Base-by-base conservation (phyloP, 495 filamentous ascomycete genomes). In the Usnea hakonensis region DNA sequence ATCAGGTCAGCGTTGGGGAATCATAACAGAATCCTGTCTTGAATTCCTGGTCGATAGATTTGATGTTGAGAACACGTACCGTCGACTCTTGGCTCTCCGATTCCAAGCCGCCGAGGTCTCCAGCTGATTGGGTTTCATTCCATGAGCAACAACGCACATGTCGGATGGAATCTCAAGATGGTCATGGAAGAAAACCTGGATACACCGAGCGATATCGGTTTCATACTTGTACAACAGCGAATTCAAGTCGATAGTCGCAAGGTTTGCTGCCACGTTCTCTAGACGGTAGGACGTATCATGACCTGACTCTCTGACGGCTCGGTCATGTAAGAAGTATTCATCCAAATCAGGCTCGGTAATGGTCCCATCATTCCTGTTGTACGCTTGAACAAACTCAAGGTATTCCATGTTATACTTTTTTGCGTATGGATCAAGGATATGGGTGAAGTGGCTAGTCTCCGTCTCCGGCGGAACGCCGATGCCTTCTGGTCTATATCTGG, bases 281-380 rank as follows among this genome's bases (percentile, higher is more conserved):
- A 98, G 78, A 33, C 94, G 89, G 73, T 97, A 97, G 23, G 89
- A 88, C 6, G 93, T 97, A 72, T 98, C 94, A 73, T 98, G 94
- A 19, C 94, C 94, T 10, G 91, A 96, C 71, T 97, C 93, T 53
- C 93, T 86, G 26, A 96, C 91, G 9, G 90, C 91, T 56, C 94
- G 85, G 71, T 98, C 94, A 71, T 98, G 94, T 68, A 95, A 74
- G 77, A 97, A 97, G 72, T 97, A 97, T 41, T 93, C 86, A 70
- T 98, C 94, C 13, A 98, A 79, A 41, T 91, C 87, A 5, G 92
- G 91, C 75, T 97, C 94, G 46, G 77, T 73, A 38, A 98, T 81
- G 19, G 77, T 68, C 7, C 85, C 81, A 62, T 84, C 60, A 9
- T 44, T 19, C 19, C 14, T 65, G 67, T 98, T 97, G 74, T 98